A percentile compares a stretch with the other conserved stretches of the same genome.
Conservation (phyloP, 345 rosid species). For the Erucastrum elatum region DNA sequence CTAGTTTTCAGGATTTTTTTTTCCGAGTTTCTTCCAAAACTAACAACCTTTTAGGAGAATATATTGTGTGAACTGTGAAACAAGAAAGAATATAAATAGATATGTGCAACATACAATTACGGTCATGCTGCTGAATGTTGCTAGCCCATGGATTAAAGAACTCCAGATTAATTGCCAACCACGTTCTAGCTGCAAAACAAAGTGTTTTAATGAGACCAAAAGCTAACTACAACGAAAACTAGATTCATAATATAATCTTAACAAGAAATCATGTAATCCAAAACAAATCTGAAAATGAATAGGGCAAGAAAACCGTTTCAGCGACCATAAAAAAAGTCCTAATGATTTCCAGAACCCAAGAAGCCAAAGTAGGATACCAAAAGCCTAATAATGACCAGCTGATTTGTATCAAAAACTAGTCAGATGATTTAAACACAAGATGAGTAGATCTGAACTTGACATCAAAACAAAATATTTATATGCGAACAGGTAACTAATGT, state of each 20-base stretch:
- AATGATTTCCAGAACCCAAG: slow-evolving; percentile 9
- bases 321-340: slow-evolving; percentile 9
- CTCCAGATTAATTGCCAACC: slow-evolving; percentile 88
- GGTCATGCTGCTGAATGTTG: slow-evolving; percentile 66
- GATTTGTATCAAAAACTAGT: not conserved
- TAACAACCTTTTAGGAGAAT: not conserved
- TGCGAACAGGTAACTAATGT: slow-evolving; percentile 8
- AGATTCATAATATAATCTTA: slow-evolving; percentile 9
- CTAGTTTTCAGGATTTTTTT: not conserved
- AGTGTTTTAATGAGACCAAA: slow-evolving; percentile 20
- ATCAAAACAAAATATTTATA: slow-evolving; percentile 10
- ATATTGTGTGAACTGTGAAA: not conserved
- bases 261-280: slow-evolving; percentile 5
- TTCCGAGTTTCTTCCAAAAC: slow-evolving; percentile 14
- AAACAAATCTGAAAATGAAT: slow-evolving; percentile 5
- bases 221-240: slow-evolving; percentile 19
- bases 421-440: slow-evolving; percentile 13
- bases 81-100: slow-evolving; percentile 27
- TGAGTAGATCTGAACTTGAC: slow-evolving; percentile 15
- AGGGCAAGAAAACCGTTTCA: slow-evolving; percentile 10
- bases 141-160: slow-evolving; percentile 70
- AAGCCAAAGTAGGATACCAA: slow-evolving; percentile 3
- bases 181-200: slow-evolving; percentile 55
- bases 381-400: slow-evolving; percentile 1
- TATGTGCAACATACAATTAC: slow-evolving; percentile 61